phyloP scores from a whole-genome alignment of 2,329 filamentous ascomycete genomes.

The Ceratocystis papillata region DNA sequence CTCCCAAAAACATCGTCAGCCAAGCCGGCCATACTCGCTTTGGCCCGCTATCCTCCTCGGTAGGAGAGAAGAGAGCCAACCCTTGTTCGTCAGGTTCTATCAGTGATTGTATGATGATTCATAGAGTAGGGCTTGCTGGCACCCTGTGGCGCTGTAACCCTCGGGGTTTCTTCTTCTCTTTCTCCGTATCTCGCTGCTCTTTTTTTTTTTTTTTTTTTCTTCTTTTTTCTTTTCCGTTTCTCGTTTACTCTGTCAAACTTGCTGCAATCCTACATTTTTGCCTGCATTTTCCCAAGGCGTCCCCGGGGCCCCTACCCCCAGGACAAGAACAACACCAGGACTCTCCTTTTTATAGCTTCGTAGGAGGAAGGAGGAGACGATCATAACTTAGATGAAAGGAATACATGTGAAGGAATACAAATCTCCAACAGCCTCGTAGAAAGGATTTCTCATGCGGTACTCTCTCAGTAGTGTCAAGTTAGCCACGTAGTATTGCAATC shows the following conservation, averaged over 20 bases:
- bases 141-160: neutral
- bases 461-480: constrained; percentile 1
- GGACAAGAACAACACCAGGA: no score
- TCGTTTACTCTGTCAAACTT: neutral
- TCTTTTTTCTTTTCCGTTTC: neutral
- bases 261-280: neutral
- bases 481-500: neutral
- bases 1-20: neutral
- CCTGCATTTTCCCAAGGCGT: neutral
- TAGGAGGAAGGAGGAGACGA: no score
- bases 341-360: no score
- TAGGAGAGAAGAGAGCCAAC: no score
- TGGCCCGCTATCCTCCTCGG: neutral
- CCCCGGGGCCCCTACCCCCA: no score
- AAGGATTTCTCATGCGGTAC: neutral
- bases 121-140: neutral
- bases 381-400: no score
- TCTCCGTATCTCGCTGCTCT: neutral
- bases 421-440: neutral
- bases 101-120: neutral
- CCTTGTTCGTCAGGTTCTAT: neutral
- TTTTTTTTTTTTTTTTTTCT: neutral
- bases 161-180: no score
- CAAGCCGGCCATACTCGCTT: neutral
- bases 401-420: neutral